Evolutionary conservation across 352 stramenopile species (phyloP), one percentile per base, ranked within the genome.

Genomic region (Pythium rishiriense): DNA sequence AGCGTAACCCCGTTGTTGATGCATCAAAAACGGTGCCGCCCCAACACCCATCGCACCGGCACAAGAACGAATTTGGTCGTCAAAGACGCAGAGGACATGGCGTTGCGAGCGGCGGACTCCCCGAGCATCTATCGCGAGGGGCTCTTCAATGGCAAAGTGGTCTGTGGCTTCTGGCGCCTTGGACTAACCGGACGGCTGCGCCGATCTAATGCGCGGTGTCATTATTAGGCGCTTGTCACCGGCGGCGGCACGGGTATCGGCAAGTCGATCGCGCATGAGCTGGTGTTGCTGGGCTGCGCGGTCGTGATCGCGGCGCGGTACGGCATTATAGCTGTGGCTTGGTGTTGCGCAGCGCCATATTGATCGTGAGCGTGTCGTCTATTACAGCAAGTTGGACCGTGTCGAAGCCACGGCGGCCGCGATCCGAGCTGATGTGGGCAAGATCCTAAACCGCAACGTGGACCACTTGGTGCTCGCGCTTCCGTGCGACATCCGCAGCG

Each of bases 211-310:
- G 8, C 11, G 19, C 17, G 21, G 19, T 47, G 43, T 22, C 1
- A 41, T 2, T 19, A 2, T 45, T 29, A 83, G 77, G 74, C 81
- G 9, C 70, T 95, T 41, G 85, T 95, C 42, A 95, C 87, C 1
- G 87, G 85, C 9, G 83, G 87, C 21, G 83, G 87, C 50, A 94
- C 86, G 17, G 84, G 86, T 22, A 93, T 95, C 58, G 84, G 86
- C 31, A 88, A 87, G 48, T 75, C 72, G 33, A 92, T 91, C 63
- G 76, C 82, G 54, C 76, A 84, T 33, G 84, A 94, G 55, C 73
- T 95, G 15, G 75, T 76, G n/a, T 73, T 79, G 24, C 68, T 93
- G 7, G 87, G 87, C 22, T 87, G 78, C 55, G 70, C 73, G 6
- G 87, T 95, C 25, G 76, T 92, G 28, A 93, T 95, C 61, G 82